Base-by-base conservation (phyloP, 2,329 filamentous ascomycete genomes). In the Apiospora marii region DNA sequence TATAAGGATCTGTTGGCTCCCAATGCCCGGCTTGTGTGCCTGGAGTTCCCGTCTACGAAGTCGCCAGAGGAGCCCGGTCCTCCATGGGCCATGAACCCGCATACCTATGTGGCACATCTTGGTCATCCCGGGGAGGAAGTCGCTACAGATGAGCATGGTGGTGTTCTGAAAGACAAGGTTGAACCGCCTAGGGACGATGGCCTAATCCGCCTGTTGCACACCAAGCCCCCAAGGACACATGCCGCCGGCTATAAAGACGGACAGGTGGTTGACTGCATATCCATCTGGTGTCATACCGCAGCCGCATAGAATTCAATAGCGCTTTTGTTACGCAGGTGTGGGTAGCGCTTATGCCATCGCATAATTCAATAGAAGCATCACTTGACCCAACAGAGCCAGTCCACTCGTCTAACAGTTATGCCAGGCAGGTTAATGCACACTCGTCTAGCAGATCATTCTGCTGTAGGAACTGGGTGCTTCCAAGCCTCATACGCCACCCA, bases 21-120 rank as follows among this genome's bases (percentile, higher is more conserved):
- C 7, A 77, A 76, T 34, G 89, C 89, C 30, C 83, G 86, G 49
- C 83, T 92, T 37, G 79, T 92, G 70, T 92, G 90, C 82, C 87
- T 97, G 74, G 94, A 97, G 80, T 97, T 93, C 80, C 94, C 94
- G 13, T 90, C 92, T 0, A 87, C 89, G 74, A 96, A 95, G 80
- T 86, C 90, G 58, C 87, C 92, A 13, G 85, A 85, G 14, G 85
- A 87, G 13, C 87, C 87, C 13, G 94, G 94, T 0, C 94, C 94
- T 16, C 94, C 94, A 1, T 95, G 90, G 87, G 90, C 91, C 10
- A 83, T 94, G 53, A 88, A 90, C 16, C 88, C 92, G 0, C 88
- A 90, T 73, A 88, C 93, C 41, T 96, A 97, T 81, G 84, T 91
- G 77, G 91, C 90, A 74, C 91, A 96, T 76, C 86, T 97, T 58